Percentiles rank a stretch among this genome's conserved stretches.
These are phyloP conservation scores for Leccinum solheimii DNA, from an alignment of 1,284 basidiomycete genomes.

Conservation along the genomic window DNA sequence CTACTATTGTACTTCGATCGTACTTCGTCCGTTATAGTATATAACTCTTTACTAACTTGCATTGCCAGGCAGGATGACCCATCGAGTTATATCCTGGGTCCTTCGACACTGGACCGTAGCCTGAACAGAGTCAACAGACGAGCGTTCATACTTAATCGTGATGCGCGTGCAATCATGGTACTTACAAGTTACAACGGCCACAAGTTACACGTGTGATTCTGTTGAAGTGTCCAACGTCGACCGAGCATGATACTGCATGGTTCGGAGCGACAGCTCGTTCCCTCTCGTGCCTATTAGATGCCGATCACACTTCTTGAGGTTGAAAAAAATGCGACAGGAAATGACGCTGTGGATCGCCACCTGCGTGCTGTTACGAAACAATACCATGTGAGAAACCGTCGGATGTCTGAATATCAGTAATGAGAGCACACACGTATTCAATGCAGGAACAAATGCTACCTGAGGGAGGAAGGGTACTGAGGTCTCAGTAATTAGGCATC, in stretches of 20 bases:
- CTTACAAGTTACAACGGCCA: not conserved
- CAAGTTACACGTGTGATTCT: not conserved
- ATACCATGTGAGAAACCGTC: not conserved
- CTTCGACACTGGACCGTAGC: not conserved
- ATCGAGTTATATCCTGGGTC: not conserved
- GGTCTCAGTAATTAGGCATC: not conserved
- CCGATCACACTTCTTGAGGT: not conserved
- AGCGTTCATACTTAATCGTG: too few species aligned
- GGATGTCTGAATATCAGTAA: not conserved
- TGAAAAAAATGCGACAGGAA: too few species aligned
- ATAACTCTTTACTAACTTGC: not conserved
- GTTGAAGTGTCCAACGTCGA: not conserved
- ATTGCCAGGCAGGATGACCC: not conserved
- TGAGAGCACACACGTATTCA: slow-evolving; percentile 14
- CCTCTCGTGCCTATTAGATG: not conserved
- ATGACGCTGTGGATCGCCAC: not conserved
- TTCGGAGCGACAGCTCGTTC: not conserved
- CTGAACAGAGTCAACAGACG: not conserved
- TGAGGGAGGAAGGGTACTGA: not conserved
- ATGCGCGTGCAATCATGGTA: not conserved
- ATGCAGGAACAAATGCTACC: slow-evolving; percentile 21
- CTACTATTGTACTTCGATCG: too few species aligned
- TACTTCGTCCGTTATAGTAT: too few species aligned
- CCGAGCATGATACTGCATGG: not conserved
- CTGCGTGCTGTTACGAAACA: not conserved